Evolutionary conservation across 2,329 filamentous ascomycete species (phyloP), one percentile per base, ranked within the genome.

Genomic region (Thermochaetoides dissita): DNA sequence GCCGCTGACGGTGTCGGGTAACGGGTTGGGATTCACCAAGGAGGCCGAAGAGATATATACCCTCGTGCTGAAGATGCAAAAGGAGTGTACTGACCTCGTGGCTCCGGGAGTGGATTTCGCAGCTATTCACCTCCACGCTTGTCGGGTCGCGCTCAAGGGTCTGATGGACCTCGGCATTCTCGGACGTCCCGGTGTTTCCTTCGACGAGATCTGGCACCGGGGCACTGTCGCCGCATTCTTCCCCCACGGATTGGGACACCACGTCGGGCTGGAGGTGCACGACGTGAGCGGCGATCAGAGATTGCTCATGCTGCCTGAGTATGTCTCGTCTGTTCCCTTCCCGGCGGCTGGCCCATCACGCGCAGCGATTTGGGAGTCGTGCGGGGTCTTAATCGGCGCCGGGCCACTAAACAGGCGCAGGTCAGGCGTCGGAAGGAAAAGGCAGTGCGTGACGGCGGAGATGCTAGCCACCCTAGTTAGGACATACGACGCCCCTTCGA

Each of bases 11-110:
- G 17, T 24, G 5, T 24, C 17, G 17, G 17, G 32, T 34, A 34
- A 11, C 9, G 32, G 9, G n/a, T 11, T 34, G 32, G 32, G 32
- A 10, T 94, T 86, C 51, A 74, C 76, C 0, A 59, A 68, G 10
- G 81, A 89, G 57, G 79, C 80, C 1, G 71, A 72, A 38, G 72
- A 75, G 8, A 79, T 95, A 40, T 88, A 95, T 58, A 69, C 74
- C 37, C 68, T 91, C 28, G 88, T 94, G 3, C 68, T 82, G 51
- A 66, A 72, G 45, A 94, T 95, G 86, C 88, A 94, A 61, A 66
- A 71, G 7, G 71, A 76, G 42, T 87, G 81, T 51, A 82, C 94
- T 54, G 64, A 65, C 6, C 68, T 74, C 51, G 67, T 93, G 17
- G 71, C 69, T 34, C 83, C 83, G 0, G 84, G 82, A 2, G 73